Evolutionary conservation across 1,284 basidiomycete species (phyloP), one percentile per base, ranked within the genome.

Genomic region (Malassezia slooffiae): DNA sequence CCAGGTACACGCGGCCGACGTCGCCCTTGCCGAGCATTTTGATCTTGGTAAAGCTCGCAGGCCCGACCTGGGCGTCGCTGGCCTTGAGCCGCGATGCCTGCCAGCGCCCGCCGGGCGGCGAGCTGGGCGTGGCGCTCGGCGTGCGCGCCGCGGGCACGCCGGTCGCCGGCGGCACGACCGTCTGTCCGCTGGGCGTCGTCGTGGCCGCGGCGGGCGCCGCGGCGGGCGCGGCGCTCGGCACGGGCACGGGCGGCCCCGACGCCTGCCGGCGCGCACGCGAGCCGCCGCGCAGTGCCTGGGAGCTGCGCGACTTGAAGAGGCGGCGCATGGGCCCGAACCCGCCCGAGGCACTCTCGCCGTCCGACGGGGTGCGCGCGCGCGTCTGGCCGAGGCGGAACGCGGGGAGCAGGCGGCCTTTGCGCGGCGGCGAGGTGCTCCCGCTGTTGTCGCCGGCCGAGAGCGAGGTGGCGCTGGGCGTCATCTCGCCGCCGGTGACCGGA

Each of bases 81-180:
- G 91, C 82, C 75, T 95, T 95, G 75, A 99, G 95, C 31, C 46
- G 46, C 24, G 45, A 36, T 12, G 24, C 24, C 7, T 7, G 7
- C 7, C 12, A 6, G 24, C 7, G 24, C 6, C 7, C 12, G 24
- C 12, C n/a, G 24, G 24, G 24, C 24, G 24, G 12, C 24, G 12
- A 7, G 7, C 7, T 12, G 24, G 7, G 24, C 24, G 29, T 15
- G 3, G 31, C 1, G n/a, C 17, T 23, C 11, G 44, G 23, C 33
- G 21, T 13, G 8, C 30, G 2, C 16, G 22, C 30, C 27, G 11
- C 16, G 24, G 21, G 33, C 43, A 39, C 35, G 13, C n/a, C n/a
- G n/a, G 28, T 13, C 21, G 26, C 4, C 23, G 4, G 21, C 6
- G n/a, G 35, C 29, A 17, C 23, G 19, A 13, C 9, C 16, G 21